These are phyloP conservation scores for Erigeron philadelphicus DNA, from an alignment of 140 eudicot genomes.

Conservation along the genomic window DNA sequence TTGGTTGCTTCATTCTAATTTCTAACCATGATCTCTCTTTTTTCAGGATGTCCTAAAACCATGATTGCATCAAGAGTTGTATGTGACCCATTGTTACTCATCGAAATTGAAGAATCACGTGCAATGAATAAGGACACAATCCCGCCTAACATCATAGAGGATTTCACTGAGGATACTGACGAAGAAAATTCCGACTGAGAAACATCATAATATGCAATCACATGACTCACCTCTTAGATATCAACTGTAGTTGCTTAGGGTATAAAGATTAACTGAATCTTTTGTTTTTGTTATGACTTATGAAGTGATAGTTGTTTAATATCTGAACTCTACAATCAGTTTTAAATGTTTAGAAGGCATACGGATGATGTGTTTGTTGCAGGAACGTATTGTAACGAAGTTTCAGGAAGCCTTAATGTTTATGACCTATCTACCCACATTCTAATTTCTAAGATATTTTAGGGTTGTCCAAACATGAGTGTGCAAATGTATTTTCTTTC, in stretches of 20 bases:
- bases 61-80: conserved; percentile 43
- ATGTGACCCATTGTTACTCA: conserved; percentile 53
- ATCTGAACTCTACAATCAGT: too few relatives aligned
- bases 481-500: background rate
- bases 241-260: conserved; percentile 8
- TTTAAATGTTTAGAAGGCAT: conserved; percentile 8
- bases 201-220: conserved; percentile 10
- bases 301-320: conserved; percentile 18
- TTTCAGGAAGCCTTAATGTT: conserved; percentile 20
- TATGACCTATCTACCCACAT: conserved; percentile 20
- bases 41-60: conserved; percentile 61
- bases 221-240: background rate
- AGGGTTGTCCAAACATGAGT: conserved; percentile 6
- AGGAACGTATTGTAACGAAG: conserved; percentile 19
- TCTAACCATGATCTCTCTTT: conserved; percentile 1
- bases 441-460: background rate
- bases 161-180: conserved; percentile 63
- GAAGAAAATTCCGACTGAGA: conserved; percentile 30
- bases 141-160: conserved; percentile 45
- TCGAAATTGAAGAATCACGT: conserved; percentile 72
- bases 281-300: conserved; percentile 18
- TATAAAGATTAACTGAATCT: background rate
- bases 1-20: background rate
- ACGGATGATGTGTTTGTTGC: conserved; percentile 16
- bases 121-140: conserved; percentile 39